Conservation (phyloP, 345 rosid genomes). For the Populus nigra region DNA sequence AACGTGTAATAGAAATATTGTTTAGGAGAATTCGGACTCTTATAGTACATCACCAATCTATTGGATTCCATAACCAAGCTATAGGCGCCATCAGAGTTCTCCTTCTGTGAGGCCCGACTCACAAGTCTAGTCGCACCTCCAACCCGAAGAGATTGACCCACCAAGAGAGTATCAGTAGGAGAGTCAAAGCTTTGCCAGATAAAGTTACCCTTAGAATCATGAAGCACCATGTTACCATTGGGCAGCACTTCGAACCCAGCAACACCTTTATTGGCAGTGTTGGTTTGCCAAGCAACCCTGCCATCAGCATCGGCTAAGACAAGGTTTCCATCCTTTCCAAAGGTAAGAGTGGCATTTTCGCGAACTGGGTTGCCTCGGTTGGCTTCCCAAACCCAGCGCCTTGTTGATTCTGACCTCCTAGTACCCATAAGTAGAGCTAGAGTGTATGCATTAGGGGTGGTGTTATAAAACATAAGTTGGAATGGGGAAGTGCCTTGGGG, state of each 20-base stretch:
- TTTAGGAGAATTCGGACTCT: not conserved
- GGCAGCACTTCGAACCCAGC: too few species aligned
- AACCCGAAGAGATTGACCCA: not conserved
- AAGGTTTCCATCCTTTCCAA: not conserved
- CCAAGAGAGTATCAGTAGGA: not conserved
- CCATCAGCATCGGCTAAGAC: conserved; percentile 7
- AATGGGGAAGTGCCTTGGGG: not conserved
- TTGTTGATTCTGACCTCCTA: too few species aligned
- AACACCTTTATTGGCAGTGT: not conserved
- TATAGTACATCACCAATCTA: not conserved
- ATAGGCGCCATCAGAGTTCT: not conserved
- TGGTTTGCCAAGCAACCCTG: not conserved
- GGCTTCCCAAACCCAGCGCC: not conserved
- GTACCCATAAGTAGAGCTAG: not conserved
- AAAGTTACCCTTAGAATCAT: not conserved
- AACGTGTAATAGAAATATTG: too few species aligned
- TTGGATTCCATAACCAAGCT: not conserved
- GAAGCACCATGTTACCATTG: conserved; percentile 1
- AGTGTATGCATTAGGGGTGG: not conserved
- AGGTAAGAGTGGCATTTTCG: not conserved
- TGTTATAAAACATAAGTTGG: not conserved
- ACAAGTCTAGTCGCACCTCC: not conserved
- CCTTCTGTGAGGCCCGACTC: not conserved
- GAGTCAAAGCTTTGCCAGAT: conserved; percentile 8
- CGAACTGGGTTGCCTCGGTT: not conserved